A percentile compares a stretch with the other conserved stretches of the same genome.
phyloP scores from a whole-genome alignment of 176 grass and related monocot species.

The Musa troglodytarum region DNA sequence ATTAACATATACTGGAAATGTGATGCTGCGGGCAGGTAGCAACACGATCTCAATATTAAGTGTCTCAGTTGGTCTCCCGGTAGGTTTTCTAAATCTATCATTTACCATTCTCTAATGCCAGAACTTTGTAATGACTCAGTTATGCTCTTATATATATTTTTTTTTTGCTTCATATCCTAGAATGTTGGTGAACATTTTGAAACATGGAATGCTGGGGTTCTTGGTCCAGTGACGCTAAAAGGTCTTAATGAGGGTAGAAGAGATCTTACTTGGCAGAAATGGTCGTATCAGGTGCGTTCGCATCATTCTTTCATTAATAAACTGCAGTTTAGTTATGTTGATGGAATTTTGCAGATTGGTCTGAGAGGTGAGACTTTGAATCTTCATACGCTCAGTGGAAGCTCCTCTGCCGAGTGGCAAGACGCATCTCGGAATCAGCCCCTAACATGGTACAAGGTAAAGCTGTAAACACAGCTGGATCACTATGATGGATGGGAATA shows the following conservation, averaged over 20 bases:
- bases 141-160: not conserved
- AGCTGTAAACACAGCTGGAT: not conserved
- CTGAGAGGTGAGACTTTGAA: constrained; percentile 79
- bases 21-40: constrained; percentile 66
- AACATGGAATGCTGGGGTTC: constrained; percentile 98
- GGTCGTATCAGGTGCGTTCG: constrained; percentile 71
- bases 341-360: constrained; percentile 55
- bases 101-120: not conserved
- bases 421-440: constrained; percentile 70
- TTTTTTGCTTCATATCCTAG: constrained; percentile 33
- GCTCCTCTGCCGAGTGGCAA: constrained; percentile 84
- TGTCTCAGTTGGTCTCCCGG: constrained; percentile 86
- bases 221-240: constrained; percentile 74
- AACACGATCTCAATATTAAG: constrained; percentile 95
- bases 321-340: constrained; percentile 14
- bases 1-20: constrained; percentile 64
- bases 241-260: constrained; percentile 89
- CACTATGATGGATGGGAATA: not conserved
- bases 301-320: not conserved
- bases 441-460: constrained; percentile 94
- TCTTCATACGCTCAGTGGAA: constrained; percentile 79
- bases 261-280: constrained; percentile 96
- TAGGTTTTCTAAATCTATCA: constrained; percentile 30
- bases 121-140: not conserved
- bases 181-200: constrained; percentile 96